Percentiles rank a stretch among this genome's conserved stretches.
phyloP scores from a whole-genome alignment of 75 land plant species.

The Cryptomeria japonica region DNA sequence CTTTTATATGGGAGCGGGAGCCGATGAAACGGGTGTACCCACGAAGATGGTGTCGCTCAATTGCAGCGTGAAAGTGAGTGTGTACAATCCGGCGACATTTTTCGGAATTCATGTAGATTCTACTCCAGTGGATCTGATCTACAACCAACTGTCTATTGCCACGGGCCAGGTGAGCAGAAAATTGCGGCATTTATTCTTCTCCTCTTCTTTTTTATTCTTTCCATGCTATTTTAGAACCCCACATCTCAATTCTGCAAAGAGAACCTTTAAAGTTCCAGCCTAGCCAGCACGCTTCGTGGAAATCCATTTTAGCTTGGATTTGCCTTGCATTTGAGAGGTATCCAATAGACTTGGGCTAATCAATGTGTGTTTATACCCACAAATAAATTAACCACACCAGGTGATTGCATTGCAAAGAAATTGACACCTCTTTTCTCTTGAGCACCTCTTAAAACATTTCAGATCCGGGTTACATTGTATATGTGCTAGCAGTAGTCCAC shows the following conservation, averaged over 20 bases:
- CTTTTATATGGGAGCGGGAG: constrained; percentile 54
- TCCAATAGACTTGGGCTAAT: background rate
- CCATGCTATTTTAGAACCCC: background rate
- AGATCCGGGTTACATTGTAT: background rate
- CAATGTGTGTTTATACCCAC: background rate
- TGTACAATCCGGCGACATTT: constrained; percentile 72
- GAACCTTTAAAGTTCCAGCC: background rate
- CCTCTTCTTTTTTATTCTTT: background rate
- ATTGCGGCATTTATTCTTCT: background rate
- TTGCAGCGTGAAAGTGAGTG: constrained; percentile 45
- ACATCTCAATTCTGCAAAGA: background rate
- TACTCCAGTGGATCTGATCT: constrained; percentile 47
- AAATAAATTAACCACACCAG: background rate
- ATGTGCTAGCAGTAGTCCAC: background rate
- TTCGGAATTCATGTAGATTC: constrained; percentile 79
- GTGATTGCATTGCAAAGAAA: background rate
- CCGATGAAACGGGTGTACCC: constrained; percentile 64
- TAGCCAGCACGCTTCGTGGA: background rate
- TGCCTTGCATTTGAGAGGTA: background rate
- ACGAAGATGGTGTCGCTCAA: constrained; percentile 64
- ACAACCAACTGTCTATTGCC: constrained; percentile 61
- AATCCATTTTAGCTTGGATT: background rate
- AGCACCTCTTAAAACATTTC: background rate
- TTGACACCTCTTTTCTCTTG: background rate
- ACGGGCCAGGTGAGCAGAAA: constrained; percentile 62